These are phyloP conservation scores for Dianthus caryophyllus DNA, from an alignment of 148 eudicot genomes.

Conservation along the genomic window DNA sequence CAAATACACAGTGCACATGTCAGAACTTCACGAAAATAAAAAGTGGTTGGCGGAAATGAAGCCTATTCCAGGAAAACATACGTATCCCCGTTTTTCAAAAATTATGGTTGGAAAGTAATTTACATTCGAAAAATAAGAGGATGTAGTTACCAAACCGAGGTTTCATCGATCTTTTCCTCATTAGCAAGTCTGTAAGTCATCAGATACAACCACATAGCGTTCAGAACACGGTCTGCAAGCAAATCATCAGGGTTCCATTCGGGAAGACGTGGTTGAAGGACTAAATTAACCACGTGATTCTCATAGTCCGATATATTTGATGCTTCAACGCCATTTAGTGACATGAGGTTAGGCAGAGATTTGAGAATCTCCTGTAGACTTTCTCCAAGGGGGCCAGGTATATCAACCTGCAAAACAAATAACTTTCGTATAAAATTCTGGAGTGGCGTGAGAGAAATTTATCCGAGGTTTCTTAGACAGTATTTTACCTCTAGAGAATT, in stretches of 20 bases:
- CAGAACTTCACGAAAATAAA: neutral
- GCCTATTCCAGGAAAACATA: too few relatives aligned
- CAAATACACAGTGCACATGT: slow-evolving; percentile 3
- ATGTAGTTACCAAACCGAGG: slow-evolving; percentile 87
- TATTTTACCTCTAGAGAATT: slow-evolving; percentile 71
- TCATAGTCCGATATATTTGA: slow-evolving; percentile 56
- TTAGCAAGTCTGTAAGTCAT: slow-evolving; percentile 93
- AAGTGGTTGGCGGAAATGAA: slow-evolving; percentile 8
- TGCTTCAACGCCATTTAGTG: slow-evolving; percentile 63
- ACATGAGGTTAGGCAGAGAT: slow-evolving; percentile 59
- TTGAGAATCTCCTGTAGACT: slow-evolving; percentile 69
- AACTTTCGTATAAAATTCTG: too few relatives aligned
- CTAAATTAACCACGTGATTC: slow-evolving; percentile 66
- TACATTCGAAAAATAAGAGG: too few relatives aligned
- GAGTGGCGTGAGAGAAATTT: too few relatives aligned
- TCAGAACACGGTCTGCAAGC: slow-evolving; percentile 68
- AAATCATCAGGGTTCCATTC: slow-evolving; percentile 67
- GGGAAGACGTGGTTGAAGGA: slow-evolving; percentile 76
- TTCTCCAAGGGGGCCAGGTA: slow-evolving; percentile 97
- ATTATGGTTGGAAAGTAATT: too few relatives aligned
- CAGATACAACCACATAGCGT: slow-evolving; percentile 91
- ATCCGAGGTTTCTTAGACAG: neutral
- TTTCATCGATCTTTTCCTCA: slow-evolving; percentile 98
- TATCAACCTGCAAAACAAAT: slow-evolving; percentile 76
- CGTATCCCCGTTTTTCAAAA: too few relatives aligned